Percentiles rank a stretch among this genome's conserved stretches.
These are phyloP conservation scores for Areca catechu DNA, from an alignment of 176 grass and related monocot genomes.

Conservation along the genomic window DNA sequence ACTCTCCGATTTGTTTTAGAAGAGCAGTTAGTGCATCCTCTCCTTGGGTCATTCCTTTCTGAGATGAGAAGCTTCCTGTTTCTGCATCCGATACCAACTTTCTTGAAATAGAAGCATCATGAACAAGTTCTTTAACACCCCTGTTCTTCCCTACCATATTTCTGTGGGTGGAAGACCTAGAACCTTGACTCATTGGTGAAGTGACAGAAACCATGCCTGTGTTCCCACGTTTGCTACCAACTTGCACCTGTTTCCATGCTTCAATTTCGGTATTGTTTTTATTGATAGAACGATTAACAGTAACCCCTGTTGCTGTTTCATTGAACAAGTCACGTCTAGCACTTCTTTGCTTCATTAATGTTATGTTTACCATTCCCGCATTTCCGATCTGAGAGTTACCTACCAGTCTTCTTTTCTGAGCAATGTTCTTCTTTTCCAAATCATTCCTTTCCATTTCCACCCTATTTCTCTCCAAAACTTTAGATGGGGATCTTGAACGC, in stretches of 20 bases:
- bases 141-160: constrained; percentile 21
- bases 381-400: neutral
- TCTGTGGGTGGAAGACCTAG: neutral
- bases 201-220: constrained; percentile 32
- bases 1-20: no score
- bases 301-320: constrained; percentile 32
- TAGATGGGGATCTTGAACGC: constrained; percentile 35
- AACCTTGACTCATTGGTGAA: constrained; percentile 31
- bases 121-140: constrained; percentile 21
- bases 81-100: no score
- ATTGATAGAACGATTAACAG: constrained; percentile 32
- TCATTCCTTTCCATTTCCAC: constrained; percentile 1
- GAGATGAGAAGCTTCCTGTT: no score
- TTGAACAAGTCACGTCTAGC: constrained; percentile 36
- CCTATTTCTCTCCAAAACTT: constrained; percentile 23
- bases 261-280: constrained; percentile 15
- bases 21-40: no score
- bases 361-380: constrained; percentile 20
- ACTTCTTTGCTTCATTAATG: constrained; percentile 13
- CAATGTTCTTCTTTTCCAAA: constrained; percentile 18
- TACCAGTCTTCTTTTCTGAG: constrained; percentile 17
- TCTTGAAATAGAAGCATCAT: constrained; percentile 8
- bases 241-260: constrained; percentile 9
- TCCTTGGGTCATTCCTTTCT: no score
- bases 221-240: constrained; percentile 15